Base-by-base conservation (phyloP, 1,284 basidiomycete genomes). In the Austroboletus niveus region DNA sequence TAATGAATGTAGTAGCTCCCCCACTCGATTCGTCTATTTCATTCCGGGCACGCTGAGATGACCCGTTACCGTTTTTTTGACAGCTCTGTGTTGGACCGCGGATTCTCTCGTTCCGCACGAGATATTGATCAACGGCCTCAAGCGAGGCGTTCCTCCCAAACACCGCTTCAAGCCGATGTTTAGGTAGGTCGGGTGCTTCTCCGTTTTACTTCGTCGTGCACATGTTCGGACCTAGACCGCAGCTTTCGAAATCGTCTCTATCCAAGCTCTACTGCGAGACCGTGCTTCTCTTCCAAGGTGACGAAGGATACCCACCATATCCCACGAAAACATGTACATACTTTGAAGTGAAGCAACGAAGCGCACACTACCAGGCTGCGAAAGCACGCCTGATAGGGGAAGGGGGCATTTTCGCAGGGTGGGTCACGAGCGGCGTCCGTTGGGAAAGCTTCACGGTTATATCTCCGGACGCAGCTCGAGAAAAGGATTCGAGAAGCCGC, bases 1-100 rank as follows among this genome's bases (percentile, higher is more conserved):
- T 58, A 85, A 85, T 57, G 88, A 89, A 69, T 83, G 84, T 88
- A 68, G 51, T 65, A 3, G 17, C 15, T 27, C 1, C 47, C 63
- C 17, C 34, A 61, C 17, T 20, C 3, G 12, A 22, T 7, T 22
- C 39, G 39, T 55, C 41, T 54, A 55, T 42, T 57, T 54, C n/a
- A 38, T 53, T 44, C 35, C 53, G 39, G 14, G 36, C 1, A 35
- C n/a, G 14, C 36, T 15, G 15, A 38, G 36, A 20, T 38, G 35
- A 7, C 14, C 7, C 38, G 34, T 59, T 55, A 7, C 43, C 34
- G 34, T 46, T 38, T 35, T 46, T 38, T 35, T 60, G 9, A 39
- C n/a, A 89, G 87, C 87, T 0, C 63, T 92, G 4, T 87, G 80
- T 54, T 92, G 84, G 83, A 71, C 81, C 10, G 77, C 80, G n/a